A percentile compares a stretch with the other conserved stretches of the same genome.
phyloP scores from a whole-genome alignment of 169 alveolate genomes.

The Cryptosporidium tyzzeri region DNA sequence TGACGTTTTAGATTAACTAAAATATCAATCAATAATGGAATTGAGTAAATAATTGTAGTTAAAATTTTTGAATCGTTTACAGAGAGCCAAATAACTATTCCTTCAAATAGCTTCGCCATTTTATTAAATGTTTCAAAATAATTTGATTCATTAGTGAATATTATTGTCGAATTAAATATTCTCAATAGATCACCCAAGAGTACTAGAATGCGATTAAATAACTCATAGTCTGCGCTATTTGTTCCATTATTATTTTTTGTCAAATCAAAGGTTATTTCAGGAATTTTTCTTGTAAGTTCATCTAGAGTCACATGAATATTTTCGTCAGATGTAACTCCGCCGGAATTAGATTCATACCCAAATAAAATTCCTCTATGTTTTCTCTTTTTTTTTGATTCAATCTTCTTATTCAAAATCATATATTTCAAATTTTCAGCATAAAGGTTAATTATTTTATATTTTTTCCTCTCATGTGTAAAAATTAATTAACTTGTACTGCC shows the following conservation, averaged over 20 bases:
- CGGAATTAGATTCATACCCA: background rate
- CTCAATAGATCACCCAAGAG: background rate
- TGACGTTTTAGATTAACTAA: background rate
- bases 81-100: conserved; percentile 27
- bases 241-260: background rate
- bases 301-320: background rate
- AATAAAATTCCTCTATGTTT: background rate
- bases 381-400: background rate
- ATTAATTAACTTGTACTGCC: background rate
- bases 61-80: background rate
- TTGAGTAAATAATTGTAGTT: background rate
- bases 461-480: background rate
- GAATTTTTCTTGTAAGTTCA: background rate
- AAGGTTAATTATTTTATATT: background rate
- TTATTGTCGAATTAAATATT: background rate
- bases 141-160: background rate
- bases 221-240: background rate
- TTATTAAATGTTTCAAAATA: background rate
- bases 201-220: background rate
- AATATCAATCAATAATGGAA: conserved; percentile 35
- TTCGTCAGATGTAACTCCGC: background rate
- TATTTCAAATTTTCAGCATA: background rate
- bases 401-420: background rate
- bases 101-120: background rate
- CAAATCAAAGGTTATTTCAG: background rate